Conservation (phyloP, 371 early-diverging fungal genomes). For the Choanephora cucurbitarum region DNA sequence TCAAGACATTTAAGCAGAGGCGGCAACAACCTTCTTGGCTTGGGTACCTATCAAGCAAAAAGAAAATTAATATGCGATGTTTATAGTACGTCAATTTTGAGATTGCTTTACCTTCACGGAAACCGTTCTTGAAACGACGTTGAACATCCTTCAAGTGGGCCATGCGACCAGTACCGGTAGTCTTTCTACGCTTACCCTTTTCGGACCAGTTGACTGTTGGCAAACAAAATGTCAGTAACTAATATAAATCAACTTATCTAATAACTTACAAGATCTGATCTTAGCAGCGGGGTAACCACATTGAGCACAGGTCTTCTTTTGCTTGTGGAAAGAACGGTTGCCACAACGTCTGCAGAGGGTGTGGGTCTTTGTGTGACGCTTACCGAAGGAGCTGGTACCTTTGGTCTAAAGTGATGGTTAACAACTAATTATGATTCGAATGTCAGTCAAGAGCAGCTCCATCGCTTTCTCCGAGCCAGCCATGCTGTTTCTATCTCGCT, state of each 20-base stretch:
- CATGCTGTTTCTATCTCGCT: background rate
- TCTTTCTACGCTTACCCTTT: constrained; percentile 95
- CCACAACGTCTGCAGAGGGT: constrained; percentile 98
- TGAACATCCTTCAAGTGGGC: constrained; percentile 87
- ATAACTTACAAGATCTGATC: constrained; percentile 82
- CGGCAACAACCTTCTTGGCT: constrained; percentile 51
- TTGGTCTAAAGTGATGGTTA: constrained; percentile 6
- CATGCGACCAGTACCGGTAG: constrained; percentile 98
- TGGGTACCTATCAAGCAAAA: constrained; percentile 37
- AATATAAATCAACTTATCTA: background rate
- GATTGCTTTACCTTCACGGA: constrained; percentile 65
- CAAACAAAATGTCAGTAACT: background rate
- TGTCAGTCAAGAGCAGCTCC: background rate
- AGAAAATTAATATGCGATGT: background rate
- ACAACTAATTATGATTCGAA: background rate
- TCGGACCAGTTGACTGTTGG: constrained; percentile 81
- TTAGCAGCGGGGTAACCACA: constrained; percentile 99
- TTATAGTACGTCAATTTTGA: background rate
- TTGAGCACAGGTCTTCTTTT: constrained; percentile 97
- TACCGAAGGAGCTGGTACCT: constrained; percentile 16
- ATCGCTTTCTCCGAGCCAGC: background rate
- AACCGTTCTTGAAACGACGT: constrained; percentile 93
- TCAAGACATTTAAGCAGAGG: constrained; percentile 3
- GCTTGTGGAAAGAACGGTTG: constrained; percentile 97
- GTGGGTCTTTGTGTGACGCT: constrained; percentile 95